Evolutionary conservation across 73 alveolate genomes (phyloP), one percentile per base, ranked within the genome.

Genomic region (Uronychia binucleata): DNA sequence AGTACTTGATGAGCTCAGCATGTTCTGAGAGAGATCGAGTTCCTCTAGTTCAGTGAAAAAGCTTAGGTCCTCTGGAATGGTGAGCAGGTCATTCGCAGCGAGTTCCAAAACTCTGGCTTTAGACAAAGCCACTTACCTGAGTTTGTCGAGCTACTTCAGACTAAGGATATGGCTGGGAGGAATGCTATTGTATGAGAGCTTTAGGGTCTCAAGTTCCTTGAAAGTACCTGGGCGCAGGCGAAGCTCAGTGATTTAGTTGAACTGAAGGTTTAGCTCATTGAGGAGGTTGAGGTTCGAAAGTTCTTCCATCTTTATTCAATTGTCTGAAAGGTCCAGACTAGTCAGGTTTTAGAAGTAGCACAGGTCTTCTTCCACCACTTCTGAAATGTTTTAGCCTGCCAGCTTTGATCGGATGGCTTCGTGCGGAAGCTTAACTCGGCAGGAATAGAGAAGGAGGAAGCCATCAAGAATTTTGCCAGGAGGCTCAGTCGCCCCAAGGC

Each of bases 371-470:
- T 91, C 94, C 0, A 88, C 91, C 1, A 91, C 92, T 35, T 91
- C 96, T 0, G 75, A 79, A 13, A 91, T 91, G 58, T 89, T 89
- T 75, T 81, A 32, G 11, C 89, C 88, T 29, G 91, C 80, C 1
- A 91, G 83, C 60, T 87, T 91, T 26, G 90, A 80, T 30, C 83
- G 34, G 79, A 91, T 83, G 1, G 96, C 90, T 74, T 91, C 96
- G 46, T 87, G 90, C 19, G 96, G 96, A 5, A 86, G 82, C 33
- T 90, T 89, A 11, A 91, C 96, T 82, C 92, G 75, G 90, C 96
- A 91, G 0, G 90, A 87, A 31, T 80, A 86, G 0, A 87, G 58
- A n/a, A 91, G 59, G 26, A 91, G 80, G 58, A 87, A 91, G 27
- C 96, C 94, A 74, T 91, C 96, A 1, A 91, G 87, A 26, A 87